phyloP scores from a whole-genome alignment of 306 rosid genomes.

The Cicer chorassanicum region DNA sequence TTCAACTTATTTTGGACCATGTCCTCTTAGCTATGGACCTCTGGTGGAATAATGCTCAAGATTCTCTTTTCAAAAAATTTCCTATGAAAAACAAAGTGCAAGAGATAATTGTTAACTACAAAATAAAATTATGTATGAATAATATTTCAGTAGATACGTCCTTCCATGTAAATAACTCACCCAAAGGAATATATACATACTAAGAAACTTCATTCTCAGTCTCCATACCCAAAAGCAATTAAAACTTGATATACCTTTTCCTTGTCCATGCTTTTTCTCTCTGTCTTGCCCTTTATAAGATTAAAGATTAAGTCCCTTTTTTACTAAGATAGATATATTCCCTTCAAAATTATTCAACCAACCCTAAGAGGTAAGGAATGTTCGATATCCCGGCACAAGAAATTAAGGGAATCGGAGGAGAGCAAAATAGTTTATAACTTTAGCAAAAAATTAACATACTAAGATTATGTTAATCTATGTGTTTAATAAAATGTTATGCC shows the following conservation, averaged over 20 bases:
- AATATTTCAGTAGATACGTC: neutral
- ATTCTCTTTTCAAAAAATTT: neutral
- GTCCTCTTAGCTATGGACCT: conserved; percentile 15
- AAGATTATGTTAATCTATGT: neutral
- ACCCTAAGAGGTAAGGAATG: neutral
- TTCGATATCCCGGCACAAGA: neutral
- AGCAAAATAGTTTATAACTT: too few relatives aligned
- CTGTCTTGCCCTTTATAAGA: neutral
- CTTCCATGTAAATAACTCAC: neutral
- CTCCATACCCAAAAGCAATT: neutral
- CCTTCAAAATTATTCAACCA: conserved; percentile 4
- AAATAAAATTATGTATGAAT: neutral
- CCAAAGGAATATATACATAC: neutral
- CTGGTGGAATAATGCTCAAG: neutral
- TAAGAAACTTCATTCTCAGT: neutral
- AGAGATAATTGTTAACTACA: neutral
- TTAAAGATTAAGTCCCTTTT: neutral
- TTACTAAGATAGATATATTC: neutral
- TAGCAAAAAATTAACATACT: neutral
- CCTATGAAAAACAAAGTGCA: neutral
- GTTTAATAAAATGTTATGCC: neutral
- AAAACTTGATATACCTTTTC: neutral
- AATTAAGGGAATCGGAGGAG: too few relatives aligned
- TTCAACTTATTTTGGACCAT: neutral
- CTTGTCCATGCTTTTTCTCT: conserved; percentile 2